A percentile compares a stretch with the other conserved stretches of the same genome.
phyloP scores from a whole-genome alignment of 257 asterid species.

The Fraxinus americana region DNA sequence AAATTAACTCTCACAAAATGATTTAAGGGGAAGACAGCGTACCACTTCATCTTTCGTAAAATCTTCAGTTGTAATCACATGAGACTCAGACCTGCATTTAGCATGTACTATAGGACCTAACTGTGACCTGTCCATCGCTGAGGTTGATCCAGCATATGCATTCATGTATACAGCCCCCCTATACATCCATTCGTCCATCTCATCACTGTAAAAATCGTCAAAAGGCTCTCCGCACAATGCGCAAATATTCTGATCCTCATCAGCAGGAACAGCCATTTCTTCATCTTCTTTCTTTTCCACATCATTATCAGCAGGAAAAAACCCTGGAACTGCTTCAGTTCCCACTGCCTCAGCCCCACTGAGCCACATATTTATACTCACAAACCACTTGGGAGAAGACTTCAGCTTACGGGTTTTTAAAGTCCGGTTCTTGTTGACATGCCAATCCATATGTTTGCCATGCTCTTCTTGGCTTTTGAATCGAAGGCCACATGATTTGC shows the following conservation, averaged over 20 bases:
- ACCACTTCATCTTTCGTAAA: conserved; percentile 54
- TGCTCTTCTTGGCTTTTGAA: conserved; percentile 89
- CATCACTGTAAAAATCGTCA: conserved; percentile 92
- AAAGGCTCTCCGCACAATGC: conserved; percentile 93
- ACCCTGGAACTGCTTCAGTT: conserved; percentile 67
- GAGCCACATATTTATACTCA: conserved; percentile 80
- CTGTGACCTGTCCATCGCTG: conserved; percentile 71
- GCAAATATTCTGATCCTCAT: conserved; percentile 82
- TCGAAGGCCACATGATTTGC: conserved; percentile 88
- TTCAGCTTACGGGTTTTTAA: conserved; percentile 75
- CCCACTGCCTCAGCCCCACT: conserved; percentile 84
- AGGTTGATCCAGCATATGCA: conserved; percentile 57
- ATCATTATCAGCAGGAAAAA: conserved; percentile 61
- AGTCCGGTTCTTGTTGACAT: conserved; percentile 82
- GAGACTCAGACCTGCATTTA: conserved; percentile 85
- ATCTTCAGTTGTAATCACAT: conserved; percentile 51
- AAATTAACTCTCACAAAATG: conserved; percentile 5
- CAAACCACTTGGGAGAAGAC: conserved; percentile 94
- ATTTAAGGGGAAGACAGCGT: conserved; percentile 14
- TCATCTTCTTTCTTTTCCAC: conserved; percentile 62
- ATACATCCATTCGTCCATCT: conserved; percentile 96
- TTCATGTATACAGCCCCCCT: conserved; percentile 89
- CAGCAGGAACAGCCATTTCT: conserved; percentile 95
- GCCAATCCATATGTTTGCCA: conserved; percentile 99
- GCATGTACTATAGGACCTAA: conserved; percentile 94